Conservation (phyloP, 192 early-diverging fungal genomes). For the Podila clonocystis region DNA sequence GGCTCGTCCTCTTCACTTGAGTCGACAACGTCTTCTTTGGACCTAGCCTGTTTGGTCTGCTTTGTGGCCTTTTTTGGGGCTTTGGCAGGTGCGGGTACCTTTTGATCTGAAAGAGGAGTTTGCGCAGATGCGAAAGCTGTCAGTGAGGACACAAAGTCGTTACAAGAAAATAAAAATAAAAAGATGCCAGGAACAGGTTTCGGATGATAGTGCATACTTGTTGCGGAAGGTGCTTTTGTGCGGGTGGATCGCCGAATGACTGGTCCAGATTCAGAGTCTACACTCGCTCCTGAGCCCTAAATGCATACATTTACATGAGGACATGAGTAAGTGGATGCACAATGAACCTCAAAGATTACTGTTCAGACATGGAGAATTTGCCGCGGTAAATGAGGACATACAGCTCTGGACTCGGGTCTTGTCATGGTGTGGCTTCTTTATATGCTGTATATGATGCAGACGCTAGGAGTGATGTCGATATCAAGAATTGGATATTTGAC, state of each 20-base stretch:
- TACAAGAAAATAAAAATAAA: constrained; percentile 4
- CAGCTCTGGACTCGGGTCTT: neutral
- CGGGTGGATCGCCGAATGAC: constrained; percentile 17
- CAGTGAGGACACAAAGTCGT: neutral
- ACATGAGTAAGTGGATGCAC: neutral
- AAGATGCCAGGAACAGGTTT: neutral
- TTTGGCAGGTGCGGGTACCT: neutral
- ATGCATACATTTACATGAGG: neutral
- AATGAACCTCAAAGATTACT: too few relatives aligned
- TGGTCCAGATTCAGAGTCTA: neutral
- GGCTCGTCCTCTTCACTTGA: constrained; percentile 74
- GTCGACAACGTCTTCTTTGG: constrained; percentile 61
- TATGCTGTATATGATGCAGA: too few relatives aligned
- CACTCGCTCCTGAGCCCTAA: neutral
- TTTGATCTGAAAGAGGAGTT: neutral
- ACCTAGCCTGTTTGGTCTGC: neutral
- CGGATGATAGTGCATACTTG: neutral
- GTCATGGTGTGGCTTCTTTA: neutral
- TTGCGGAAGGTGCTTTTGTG: neutral
- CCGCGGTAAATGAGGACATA: neutral
- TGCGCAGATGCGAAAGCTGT: neutral
- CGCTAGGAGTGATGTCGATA: too few relatives aligned
- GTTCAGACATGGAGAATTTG: too few relatives aligned
- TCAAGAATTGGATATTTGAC: too few relatives aligned
- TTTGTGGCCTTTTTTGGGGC: neutral